These are phyloP conservation scores for Ogataea haglerorum DNA, from an alignment of 805 yeast genomes.

Conservation along the genomic window DNA sequence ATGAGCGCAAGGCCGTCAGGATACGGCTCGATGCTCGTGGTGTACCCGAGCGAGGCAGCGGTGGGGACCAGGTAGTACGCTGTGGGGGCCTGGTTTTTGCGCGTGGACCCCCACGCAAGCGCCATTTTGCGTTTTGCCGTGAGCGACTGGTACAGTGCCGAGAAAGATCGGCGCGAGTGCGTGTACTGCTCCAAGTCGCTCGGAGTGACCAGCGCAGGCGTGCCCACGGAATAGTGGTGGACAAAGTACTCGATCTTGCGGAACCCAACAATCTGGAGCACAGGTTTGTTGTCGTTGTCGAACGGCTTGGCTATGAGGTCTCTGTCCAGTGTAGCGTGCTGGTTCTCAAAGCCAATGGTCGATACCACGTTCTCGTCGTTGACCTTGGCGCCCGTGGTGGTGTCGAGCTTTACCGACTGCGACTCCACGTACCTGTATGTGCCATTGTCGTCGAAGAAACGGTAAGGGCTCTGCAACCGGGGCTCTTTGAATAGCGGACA, in stretches of 20 bases:
- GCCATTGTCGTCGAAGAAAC: conserved; percentile 54
- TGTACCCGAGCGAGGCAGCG: conserved; percentile 14
- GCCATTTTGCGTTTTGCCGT: conserved; percentile 51
- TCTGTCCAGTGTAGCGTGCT: conserved; percentile 37
- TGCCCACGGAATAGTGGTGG: conserved; percentile 49
- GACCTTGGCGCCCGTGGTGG: conserved; percentile 41
- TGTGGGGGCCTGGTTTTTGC: conserved; percentile 51
- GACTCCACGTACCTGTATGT: conserved; percentile 49
- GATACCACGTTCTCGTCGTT: conserved; percentile 30
- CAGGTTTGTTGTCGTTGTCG: conserved; percentile 39
- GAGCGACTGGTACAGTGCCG: conserved; percentile 64
- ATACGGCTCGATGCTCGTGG: conserved; percentile 21
- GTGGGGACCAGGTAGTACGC: conserved; percentile 62
- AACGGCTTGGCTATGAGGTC: conserved; percentile 35
- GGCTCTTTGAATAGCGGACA: conserved; percentile 60
- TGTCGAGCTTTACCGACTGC: conserved; percentile 37
- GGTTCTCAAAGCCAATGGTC: conserved; percentile 46
- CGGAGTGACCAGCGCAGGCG: conserved; percentile 65
- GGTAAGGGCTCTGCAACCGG: conserved; percentile 44
- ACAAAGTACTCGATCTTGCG: conserved; percentile 43
- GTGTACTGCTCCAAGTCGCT: conserved; percentile 50
- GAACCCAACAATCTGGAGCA: conserved; percentile 67
- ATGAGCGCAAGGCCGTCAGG: conserved; percentile 76
- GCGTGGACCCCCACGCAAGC: conserved; percentile 67
- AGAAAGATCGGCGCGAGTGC: conserved; percentile 65